Base-by-base conservation (phyloP, 2,329 filamentous ascomycete species). In the Parafenestella ontariensis region DNA sequence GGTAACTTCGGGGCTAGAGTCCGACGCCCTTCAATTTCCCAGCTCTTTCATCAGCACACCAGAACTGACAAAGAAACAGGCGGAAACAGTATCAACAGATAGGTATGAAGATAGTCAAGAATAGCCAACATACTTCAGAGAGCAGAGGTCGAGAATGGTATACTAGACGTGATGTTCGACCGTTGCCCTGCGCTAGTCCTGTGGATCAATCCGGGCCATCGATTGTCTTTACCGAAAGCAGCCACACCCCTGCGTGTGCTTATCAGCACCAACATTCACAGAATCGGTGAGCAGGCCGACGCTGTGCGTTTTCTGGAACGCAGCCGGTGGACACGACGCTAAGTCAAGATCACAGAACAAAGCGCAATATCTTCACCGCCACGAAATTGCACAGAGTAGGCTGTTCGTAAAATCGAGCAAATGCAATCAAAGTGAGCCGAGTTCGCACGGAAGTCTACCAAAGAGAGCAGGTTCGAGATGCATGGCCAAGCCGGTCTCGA, bases 151-250 rank as follows among this genome's bases (percentile, higher is more conserved):
- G 11, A 3, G 11, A 15, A 15, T 6, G 11, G 7, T 23, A 5
- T 9, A 54, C 53, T 24, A 59, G 56, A 39, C 52, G 56, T 64
- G 61, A 64, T 59, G 64, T 58, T 62, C 44, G 18, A 44, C 58
- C 54, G 59, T 63, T 62, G 62, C 56, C 61, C 58, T 69, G 66
- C 70, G 66, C 65, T 72, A 74, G 68, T 46, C 61, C 46, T 45
- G 58, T 49, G 46, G 56, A 63, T 58, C 63, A 46, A 52, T 43
- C 68, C 66, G 67, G 63, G 66, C 60, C 56, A 62, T 58, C 59
- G 58, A 55, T 34, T 46, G 46, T 50, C 48, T 43, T 48, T 54
- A 54, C 53, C 54, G 47, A 28, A 39, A 42, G 46, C 31, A 48
- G 43, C 53, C 40, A 57, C 20, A 59, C 45, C 52, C 53, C 54